Evolutionary conservation across 805 yeast genomes (phyloP).

Genomic region (Saturnispora hagleri): DNA sequence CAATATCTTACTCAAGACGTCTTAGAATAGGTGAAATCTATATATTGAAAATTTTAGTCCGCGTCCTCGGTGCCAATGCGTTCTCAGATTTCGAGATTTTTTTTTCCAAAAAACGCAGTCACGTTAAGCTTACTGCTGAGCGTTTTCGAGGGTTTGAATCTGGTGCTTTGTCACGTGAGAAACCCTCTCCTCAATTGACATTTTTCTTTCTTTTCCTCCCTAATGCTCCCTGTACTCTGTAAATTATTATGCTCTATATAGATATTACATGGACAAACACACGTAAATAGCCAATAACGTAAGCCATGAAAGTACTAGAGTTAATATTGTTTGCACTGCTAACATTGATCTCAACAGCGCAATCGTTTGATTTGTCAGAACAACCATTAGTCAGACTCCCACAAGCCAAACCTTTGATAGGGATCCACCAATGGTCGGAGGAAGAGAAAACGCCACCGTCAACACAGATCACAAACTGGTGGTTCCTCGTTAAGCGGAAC

Average conservation of each 20-base stretch:
- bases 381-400: slow-evolving; percentile 30
- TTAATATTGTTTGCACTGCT: background rate
- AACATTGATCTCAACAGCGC: background rate
- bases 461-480: slow-evolving; percentile 52
- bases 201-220: background rate
- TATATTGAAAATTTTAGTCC: slow-evolving; percentile 3
- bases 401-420: slow-evolving; percentile 39
- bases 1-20: background rate
- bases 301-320: background rate
- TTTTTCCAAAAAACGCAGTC: slow-evolving; percentile 3
- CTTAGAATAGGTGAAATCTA: slow-evolving; percentile 1
- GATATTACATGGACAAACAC: too few relatives aligned
- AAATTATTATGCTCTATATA: too few relatives aligned
- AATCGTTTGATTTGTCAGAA: slow-evolving; percentile 22
- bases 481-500: slow-evolving; percentile 42
- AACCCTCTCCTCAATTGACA: background rate
- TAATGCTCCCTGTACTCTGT: background rate
- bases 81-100: background rate
- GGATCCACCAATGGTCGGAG: slow-evolving; percentile 34
- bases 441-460: slow-evolving; percentile 73
- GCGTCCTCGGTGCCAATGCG: background rate
- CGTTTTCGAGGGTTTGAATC: background rate
- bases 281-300: background rate
- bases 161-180: background rate
- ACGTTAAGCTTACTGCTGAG: slow-evolving; percentile 1